Conservation (phyloP, 345 rosid species). For the Lepidium aucheri region DNA sequence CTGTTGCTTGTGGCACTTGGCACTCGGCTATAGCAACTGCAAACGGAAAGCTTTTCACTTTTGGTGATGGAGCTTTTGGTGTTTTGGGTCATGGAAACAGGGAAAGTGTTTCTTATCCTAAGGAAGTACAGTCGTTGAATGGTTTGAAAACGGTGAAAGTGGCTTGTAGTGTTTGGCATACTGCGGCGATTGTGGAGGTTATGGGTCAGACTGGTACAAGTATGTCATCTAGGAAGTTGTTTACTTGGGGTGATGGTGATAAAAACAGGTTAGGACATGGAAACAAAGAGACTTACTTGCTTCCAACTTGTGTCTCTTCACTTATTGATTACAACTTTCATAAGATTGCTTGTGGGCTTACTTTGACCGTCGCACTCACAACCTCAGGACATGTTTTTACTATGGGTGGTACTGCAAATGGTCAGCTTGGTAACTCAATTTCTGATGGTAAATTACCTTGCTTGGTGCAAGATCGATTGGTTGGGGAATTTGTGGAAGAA, state of each 20-base stretch:
- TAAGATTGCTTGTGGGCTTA: conserved; percentile 84
- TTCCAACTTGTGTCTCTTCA: conserved; percentile 80
- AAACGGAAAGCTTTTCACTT: conserved; percentile 74
- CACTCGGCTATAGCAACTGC: conserved; percentile 88
- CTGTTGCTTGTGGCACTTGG: conserved; percentile 91
- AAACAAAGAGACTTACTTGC: conserved; percentile 68
- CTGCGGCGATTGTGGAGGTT: conserved; percentile 89
- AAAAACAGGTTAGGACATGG: conserved; percentile 89
- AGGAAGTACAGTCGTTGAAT: conserved; percentile 61
- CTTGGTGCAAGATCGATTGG: conserved; percentile 74
- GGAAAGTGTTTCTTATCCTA: conserved; percentile 58
- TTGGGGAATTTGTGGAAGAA: conserved; percentile 95
- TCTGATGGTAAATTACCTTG: conserved; percentile 73
- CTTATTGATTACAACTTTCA: conserved; percentile 89
- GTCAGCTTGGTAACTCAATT: conserved; percentile 69
- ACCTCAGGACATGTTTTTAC: conserved; percentile 92
- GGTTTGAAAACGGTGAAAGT: conserved; percentile 82
- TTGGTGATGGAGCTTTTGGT: conserved; percentile 91
- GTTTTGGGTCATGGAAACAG: conserved; percentile 85
- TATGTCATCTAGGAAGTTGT: conserved; percentile 64
- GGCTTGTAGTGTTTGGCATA: conserved; percentile 96
- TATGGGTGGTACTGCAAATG: conserved; percentile 67
- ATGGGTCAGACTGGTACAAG: conserved; percentile 50
- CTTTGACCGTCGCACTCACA: conserved; percentile 79
- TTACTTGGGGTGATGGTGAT: conserved; percentile 98